Base-by-base conservation (phyloP, 108 stramenopile genomes). In the Nitzschia sp. region DNA sequence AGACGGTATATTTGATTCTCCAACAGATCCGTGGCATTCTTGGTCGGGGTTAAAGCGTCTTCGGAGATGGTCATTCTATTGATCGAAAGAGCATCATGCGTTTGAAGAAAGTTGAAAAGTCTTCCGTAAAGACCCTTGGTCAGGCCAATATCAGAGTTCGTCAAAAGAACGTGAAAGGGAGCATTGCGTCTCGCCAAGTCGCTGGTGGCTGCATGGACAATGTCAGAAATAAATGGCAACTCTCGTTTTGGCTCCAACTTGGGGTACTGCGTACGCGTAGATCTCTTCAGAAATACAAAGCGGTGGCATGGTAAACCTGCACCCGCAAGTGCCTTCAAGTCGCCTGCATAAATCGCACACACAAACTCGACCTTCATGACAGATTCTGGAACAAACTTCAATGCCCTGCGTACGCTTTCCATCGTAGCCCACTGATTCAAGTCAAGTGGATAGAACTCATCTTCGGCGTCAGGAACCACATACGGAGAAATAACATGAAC, bases 71-170 rank as follows among this genome's bases (percentile, higher is more conserved):
- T 55, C 57, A 54, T 17, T 11, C 68, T 56, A 31, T 70, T 70
- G 46, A 70, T 59, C 3, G 68, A 59, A 31, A 55, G 31, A 34
- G 68, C 56, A 23, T 65, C 64, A 24, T 13, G 28, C 19, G 9
- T 21, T 13, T 48, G 0, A 13, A 65, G 17, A 9, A 42, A 9
- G 5, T 29, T 15, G 9, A 11, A 21, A 13, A 56, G 11, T 24
- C 31, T 26, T 13, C 5, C 6, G 29, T 70, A 70, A 34, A 70
- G 54, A 70, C 59, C 0, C 45, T 70, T 58, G 55, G 57, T 32
- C 27, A 70, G 19, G 38, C 57, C 68, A 70, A 70, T 70, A 46
- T 70, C 68, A 13, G 49, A 46, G 38, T 65, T 51, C 5, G 46
- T 42, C 8, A 51, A 4, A 24, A 57, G 6, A 21, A 62, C 36